A percentile compares a stretch with the other conserved stretches of the same genome.
These are phyloP conservation scores for Rhizophlyctis rosea DNA, from an alignment of 192 early-diverging fungal species.

Conservation along the genomic window DNA sequence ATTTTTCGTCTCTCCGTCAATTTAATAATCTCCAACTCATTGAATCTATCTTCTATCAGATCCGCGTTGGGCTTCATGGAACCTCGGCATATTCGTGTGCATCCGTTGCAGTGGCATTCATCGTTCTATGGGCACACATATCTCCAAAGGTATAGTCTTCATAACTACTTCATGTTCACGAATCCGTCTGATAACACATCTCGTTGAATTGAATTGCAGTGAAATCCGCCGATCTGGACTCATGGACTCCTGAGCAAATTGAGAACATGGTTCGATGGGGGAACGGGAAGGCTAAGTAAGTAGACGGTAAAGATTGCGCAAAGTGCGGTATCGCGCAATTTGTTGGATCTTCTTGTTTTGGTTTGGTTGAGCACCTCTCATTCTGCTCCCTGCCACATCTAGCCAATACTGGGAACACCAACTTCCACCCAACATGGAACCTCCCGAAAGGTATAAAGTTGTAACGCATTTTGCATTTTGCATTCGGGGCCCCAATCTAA, in stretches of 20 bases:
- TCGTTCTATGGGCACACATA: constrained; percentile 80
- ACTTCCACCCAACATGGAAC: constrained; percentile 47
- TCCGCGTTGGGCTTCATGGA: constrained; percentile 82
- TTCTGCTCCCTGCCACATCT: constrained; percentile 12
- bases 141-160: constrained; percentile 65
- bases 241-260: constrained; percentile 77
- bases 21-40: too few species aligned
- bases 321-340: too few species aligned
- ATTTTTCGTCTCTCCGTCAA: too few species aligned
- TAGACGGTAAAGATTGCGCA: not conserved
- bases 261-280: constrained; percentile 79
- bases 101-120: constrained; percentile 87
- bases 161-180: not conserved
- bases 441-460: constrained; percentile 49
- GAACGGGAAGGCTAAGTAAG: constrained; percentile 67
- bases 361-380: too few species aligned
- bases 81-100: constrained; percentile 90
- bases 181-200: not conserved
- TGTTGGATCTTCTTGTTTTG: too few species aligned
- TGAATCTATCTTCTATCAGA: constrained; percentile 48
- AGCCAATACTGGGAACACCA: constrained; percentile 53
- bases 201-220: constrained; percentile 42
- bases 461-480: constrained; percentile 15
- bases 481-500: not conserved
- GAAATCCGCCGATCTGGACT: constrained; percentile 80